These are phyloP conservation scores for Cystofilobasidium bisporidii DNA, from an alignment of 768 basidiomycete genomes.

Conservation along the genomic window DNA sequence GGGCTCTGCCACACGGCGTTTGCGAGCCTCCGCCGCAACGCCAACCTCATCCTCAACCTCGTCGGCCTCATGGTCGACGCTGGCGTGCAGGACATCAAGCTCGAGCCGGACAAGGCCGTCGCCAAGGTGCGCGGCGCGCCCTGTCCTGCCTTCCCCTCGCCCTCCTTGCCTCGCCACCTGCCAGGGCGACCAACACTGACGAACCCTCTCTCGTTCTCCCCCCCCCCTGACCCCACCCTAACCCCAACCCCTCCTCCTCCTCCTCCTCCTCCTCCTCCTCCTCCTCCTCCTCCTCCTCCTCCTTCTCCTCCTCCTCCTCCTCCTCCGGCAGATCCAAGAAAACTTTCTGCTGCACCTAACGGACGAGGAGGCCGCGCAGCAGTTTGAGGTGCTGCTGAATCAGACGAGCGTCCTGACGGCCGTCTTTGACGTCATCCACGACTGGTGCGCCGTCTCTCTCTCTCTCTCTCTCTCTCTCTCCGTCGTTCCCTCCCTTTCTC, in stretches of 20 bases:
- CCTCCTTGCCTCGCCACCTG: no score
- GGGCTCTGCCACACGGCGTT: slow-evolving; percentile 97
- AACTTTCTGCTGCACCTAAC: slow-evolving; percentile 90
- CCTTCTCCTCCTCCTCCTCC: background rate
- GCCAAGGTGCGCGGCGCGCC: slow-evolving; percentile 40
- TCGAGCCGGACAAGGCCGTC: slow-evolving; percentile 46
- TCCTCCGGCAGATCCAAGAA: slow-evolving; percentile 64
- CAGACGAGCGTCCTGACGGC: slow-evolving; percentile 91
- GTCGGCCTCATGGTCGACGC: slow-evolving; percentile 96
- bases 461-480: background rate
- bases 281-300: background rate
- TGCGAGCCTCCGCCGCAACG: slow-evolving; percentile 87
- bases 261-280: background rate
- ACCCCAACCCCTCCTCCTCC: background rate
- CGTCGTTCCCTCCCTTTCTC: no score
- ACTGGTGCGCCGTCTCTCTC: slow-evolving; percentile 1
- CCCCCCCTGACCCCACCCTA: no score
- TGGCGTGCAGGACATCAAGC: slow-evolving; percentile 94
- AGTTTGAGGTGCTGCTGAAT: slow-evolving; percentile 84
- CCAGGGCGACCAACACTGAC: no score
- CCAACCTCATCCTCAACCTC: slow-evolving; percentile 91
- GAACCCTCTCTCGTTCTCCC: no score
- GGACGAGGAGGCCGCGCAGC: slow-evolving; percentile 95
- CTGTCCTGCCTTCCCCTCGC: no score
- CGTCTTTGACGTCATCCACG: slow-evolving; percentile 83